phyloP scores from a whole-genome alignment of 805 yeast genomes.

The Kuraishia piskuri region DNA sequence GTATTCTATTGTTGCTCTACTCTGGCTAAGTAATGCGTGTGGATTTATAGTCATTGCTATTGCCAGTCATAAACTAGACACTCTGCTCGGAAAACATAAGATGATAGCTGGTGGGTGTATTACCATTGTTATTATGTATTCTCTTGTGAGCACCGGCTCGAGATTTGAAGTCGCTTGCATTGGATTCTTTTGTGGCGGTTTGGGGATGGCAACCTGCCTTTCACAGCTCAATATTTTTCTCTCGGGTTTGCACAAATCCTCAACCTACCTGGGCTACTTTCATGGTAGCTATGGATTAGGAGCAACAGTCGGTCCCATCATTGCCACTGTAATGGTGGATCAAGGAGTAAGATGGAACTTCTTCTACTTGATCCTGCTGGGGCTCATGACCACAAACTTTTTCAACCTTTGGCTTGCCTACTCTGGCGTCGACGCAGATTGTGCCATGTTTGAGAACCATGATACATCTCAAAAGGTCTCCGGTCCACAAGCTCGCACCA shows the following conservation, averaged over 20 bases:
- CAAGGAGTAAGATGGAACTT: constrained; percentile 44
- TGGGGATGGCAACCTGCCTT: constrained; percentile 40
- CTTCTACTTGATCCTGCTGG: constrained; percentile 42
- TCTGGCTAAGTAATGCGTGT: constrained; percentile 51
- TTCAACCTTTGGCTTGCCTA: constrained; percentile 34
- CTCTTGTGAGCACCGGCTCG: constrained; percentile 38
- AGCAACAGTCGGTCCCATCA: constrained; percentile 60
- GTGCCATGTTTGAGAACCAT: constrained; percentile 24
- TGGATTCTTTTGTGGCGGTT: constrained; percentile 50
- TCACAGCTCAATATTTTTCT: constrained; percentile 46
- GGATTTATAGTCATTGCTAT: constrained; percentile 45
- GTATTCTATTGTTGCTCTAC: constrained; percentile 46
- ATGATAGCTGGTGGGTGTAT: constrained; percentile 30
- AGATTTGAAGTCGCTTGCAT: constrained; percentile 37
- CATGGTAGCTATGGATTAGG: constrained; percentile 73
- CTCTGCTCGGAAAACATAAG: constrained; percentile 29
- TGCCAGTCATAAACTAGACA: constrained; percentile 35
- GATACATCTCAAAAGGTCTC: constrained; percentile 10
- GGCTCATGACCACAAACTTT: constrained; percentile 24
- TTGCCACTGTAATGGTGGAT: constrained; percentile 47
- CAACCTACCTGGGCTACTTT: constrained; percentile 48
- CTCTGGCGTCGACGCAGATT: constrained; percentile 37
- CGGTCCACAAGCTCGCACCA: neutral
- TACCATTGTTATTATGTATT: constrained; percentile 30
- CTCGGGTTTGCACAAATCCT: constrained; percentile 40